Base-by-base conservation (phyloP, 163 green algal species). In the Chloromonas sp. region DNA sequence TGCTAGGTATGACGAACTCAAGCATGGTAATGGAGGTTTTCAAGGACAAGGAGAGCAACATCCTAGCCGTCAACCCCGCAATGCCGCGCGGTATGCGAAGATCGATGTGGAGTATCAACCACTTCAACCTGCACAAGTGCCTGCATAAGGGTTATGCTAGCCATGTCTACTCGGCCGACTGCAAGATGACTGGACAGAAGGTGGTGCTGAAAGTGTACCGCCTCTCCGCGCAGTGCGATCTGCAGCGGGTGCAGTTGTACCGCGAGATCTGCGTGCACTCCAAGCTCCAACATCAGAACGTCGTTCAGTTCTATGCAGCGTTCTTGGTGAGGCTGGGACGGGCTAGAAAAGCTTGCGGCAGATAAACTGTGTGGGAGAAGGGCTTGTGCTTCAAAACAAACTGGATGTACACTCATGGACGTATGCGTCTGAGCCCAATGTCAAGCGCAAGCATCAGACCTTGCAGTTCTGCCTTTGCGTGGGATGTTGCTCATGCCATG, bases 201-300 rank as follows among this genome's bases (percentile, higher is more conserved):
- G 62, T 91, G 58, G 89, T 87, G 60, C 84, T 92, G 5, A 91
- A 92, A 84, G 89, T 92, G 78, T 88, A 88, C 81, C 81, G 85
- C 60, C 82, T 90, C 74, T 71, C 82, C 2, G 84, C 86, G 78
- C 84, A 88, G 85, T 83, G 87, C 1, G 87, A 88, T 84, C 85
- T 90, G 60, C 87, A 88, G 81, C 89, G 90, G 60, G 88, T 92
- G 71, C 91, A 94, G 84, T 84, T 94, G 13, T 89, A 90, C 79
- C 84, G 90, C 11, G 89, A 92, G 81, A 91, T 94, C 78, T 78
- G 86, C 57, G 86, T 94, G 82, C 91, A 94, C 82, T 88, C 89
- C 1, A 11, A 58, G 70, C 88, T 94, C 14, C 70, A 84, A 11
- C 91, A 94, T 82, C 81, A 86, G 60, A 93, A 93, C 85, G 86